phyloP scores from a whole-genome alignment of 2,329 filamentous ascomycete genomes.

The Pyricularia pennisetigena region DNA sequence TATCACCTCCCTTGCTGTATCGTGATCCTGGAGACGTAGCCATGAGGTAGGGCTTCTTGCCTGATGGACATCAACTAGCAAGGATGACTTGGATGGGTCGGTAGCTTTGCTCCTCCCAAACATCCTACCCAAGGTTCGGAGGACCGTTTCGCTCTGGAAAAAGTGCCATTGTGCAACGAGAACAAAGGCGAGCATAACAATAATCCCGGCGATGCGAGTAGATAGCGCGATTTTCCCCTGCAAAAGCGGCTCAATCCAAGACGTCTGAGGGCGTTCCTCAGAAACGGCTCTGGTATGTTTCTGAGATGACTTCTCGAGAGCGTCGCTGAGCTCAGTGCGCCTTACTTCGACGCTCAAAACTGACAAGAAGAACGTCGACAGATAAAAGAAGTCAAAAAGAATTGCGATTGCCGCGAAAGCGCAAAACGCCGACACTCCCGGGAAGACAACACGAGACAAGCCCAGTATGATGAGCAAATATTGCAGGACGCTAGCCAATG shows the following conservation, averaged over 20 bases:
- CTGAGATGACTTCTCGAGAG: slow-evolving; percentile 46
- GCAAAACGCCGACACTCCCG: slow-evolving; percentile 66
- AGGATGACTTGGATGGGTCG: slow-evolving; percentile 21
- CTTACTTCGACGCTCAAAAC: slow-evolving; percentile 73
- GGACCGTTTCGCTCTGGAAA: slow-evolving; percentile 47
- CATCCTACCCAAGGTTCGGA: slow-evolving; percentile 24
- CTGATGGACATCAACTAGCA: slow-evolving; percentile 57
- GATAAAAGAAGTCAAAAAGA: slow-evolving; percentile 67
- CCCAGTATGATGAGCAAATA: slow-evolving; percentile 57
- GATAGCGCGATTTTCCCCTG: slow-evolving; percentile 58
- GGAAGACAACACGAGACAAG: slow-evolving; percentile 57
- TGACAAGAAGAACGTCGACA: slow-evolving; percentile 71
- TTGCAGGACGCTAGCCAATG: slow-evolving; percentile 56
- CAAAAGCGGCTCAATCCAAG: slow-evolving; percentile 53
- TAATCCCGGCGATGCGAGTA: slow-evolving; percentile 65
- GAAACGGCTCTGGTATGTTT: slow-evolving; percentile 19
- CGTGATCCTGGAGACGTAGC: slow-evolving; percentile 68
- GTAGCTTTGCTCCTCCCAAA: slow-evolving; percentile 14
- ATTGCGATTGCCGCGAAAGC: slow-evolving; percentile 67
- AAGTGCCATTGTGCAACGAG: slow-evolving; percentile 71
- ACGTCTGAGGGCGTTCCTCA: slow-evolving; percentile 23
- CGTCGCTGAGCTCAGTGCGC: slow-evolving; percentile 65
- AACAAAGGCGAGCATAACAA: slow-evolving; percentile 63
- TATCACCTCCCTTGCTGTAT: slow-evolving; percentile 68
- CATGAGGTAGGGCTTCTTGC: slow-evolving; percentile 68